Evolutionary conservation across 371 early-diverging fungal species (phyloP), one percentile per base, ranked within the genome.

Genomic region (Mucor irregularis): DNA sequence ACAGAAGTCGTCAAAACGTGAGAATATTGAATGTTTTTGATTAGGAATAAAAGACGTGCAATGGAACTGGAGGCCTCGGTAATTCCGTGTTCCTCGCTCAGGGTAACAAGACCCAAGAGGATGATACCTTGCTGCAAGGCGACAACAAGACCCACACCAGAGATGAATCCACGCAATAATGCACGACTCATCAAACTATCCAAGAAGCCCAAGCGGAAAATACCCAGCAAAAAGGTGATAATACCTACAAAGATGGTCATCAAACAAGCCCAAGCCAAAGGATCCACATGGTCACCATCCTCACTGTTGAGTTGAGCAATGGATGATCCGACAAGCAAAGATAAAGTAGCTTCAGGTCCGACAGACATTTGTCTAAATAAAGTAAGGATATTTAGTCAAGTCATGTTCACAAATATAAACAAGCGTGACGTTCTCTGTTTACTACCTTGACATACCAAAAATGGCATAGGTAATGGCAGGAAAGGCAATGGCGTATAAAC

Each of bases 151-250:
- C 93, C 97, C 0, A 96, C 93, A 40, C 94, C 98, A 13, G 90
- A 84, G 39, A 96, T 90, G 64, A 97, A 96, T 9, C 98, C 98
- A 10, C 95, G 84, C 37, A 97, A 68, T 21, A 95, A 70, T 3
- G 96, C 90, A 42, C 93, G 87, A 10, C 94, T 93, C 60, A 97
- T 83, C 29, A 97, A 84, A 24, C 96, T 95, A 70, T 97, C 98
- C 44, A 97, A 60, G 63, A 96, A 97, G 8, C 98, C 98, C 11
- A 97, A 82, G 21, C 97, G 87, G 58, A 96, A 88, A 66, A 96
- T 86, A 7, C 98, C 98, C 55, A 97, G 72, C 24, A 89, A 60
- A 58, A 94, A 91, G 1, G 96, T 95, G 55, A 95, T 89, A 13
- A 93, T 53, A 11, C 98, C 98, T 14, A 95, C 92, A 68, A 94